These are phyloP conservation scores for Aspergillus oerlinghausenensis DNA, from an alignment of 2,329 filamentous ascomycete genomes.

Conservation along the genomic window DNA sequence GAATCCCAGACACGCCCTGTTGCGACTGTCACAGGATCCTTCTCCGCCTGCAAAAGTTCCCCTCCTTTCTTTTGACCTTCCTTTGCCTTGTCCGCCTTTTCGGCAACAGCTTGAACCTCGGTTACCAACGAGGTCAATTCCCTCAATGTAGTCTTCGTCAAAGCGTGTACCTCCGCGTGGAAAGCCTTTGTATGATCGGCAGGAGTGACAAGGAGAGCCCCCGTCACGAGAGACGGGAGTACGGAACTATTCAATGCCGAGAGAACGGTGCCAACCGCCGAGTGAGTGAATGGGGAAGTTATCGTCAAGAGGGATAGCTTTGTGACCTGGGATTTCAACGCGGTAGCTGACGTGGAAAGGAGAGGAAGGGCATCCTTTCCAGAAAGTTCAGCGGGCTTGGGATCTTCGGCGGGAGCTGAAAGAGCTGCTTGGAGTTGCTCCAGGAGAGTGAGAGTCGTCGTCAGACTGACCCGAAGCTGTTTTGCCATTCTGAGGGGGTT, in stretches of 20 bases:
- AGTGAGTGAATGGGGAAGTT: slow-evolving; percentile 79
- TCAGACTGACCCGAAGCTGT: slow-evolving; percentile 27
- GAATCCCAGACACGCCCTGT: slow-evolving; percentile 80
- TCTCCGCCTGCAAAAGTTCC: slow-evolving; percentile 28
- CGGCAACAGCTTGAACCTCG: slow-evolving; percentile 51
- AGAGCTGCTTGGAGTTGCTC: slow-evolving; percentile 38
- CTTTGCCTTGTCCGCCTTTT: slow-evolving; percentile 40
- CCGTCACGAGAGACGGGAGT: slow-evolving; percentile 70
- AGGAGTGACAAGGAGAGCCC: slow-evolving; percentile 61
- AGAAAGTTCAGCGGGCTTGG: slow-evolving; percentile 7
- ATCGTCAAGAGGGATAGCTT: slow-evolving; percentile 84
- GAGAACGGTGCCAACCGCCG: slow-evolving; percentile 67
- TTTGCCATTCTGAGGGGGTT: slow-evolving; percentile 23
- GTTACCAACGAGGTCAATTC: slow-evolving; percentile 60
- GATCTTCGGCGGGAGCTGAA: slow-evolving; percentile 17
- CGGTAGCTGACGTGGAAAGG: slow-evolving; percentile 64
- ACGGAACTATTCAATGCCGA: slow-evolving; percentile 66
- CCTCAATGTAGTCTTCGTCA: slow-evolving; percentile 56
- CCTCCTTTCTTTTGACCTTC: slow-evolving; percentile 23
- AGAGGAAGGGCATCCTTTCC: slow-evolving; percentile 54
- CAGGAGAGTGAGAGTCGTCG: slow-evolving; percentile 34
- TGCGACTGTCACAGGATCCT: slow-evolving; percentile 56
- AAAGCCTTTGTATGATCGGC: slow-evolving; percentile 60
- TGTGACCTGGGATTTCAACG: slow-evolving; percentile 77
- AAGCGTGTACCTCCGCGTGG: slow-evolving; percentile 58